A percentile compares a stretch with the other conserved stretches of the same genome.
These are phyloP conservation scores for Teunomyces atbi DNA, from an alignment of 805 yeast genomes.

Conservation along the genomic window DNA sequence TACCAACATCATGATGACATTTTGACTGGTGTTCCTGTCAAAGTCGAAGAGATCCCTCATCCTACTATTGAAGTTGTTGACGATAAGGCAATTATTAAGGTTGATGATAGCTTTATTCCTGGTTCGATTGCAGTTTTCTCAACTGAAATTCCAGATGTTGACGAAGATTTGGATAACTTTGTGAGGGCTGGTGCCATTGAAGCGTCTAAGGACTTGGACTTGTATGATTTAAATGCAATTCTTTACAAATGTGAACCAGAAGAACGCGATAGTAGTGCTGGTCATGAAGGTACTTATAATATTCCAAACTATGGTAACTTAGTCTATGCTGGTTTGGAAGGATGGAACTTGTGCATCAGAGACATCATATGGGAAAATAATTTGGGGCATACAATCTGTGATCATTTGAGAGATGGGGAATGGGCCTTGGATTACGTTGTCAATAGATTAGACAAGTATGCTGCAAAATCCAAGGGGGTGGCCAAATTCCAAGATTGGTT, in stretches of 20 bases:
- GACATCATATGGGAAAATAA: slow-evolving; percentile 65
- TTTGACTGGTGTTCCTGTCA: slow-evolving; percentile 66
- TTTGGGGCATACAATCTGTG: slow-evolving; percentile 79
- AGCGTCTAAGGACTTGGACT: slow-evolving; percentile 59
- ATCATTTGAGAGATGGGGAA: slow-evolving; percentile 73
- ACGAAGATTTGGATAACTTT: slow-evolving; percentile 59
- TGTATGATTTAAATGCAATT: slow-evolving; percentile 72
- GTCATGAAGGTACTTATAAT: slow-evolving; percentile 67
- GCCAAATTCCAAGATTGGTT: slow-evolving; percentile 69
- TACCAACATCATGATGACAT: slow-evolving; percentile 33
- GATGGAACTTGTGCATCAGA: slow-evolving; percentile 76
- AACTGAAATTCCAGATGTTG: slow-evolving; percentile 67
- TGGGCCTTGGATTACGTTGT: slow-evolving; percentile 88
- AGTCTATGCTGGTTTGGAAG: slow-evolving; percentile 88
- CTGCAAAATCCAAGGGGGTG: slow-evolving; percentile 45
- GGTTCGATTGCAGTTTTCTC: slow-evolving; percentile 87
- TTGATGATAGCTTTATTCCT: slow-evolving; percentile 70
- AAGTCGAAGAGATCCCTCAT: slow-evolving; percentile 50
- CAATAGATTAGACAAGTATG: slow-evolving; percentile 58
- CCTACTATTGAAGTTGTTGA: slow-evolving; percentile 47
- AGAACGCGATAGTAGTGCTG: slow-evolving; percentile 77
- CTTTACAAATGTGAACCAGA: slow-evolving; percentile 81
- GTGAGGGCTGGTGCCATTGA: slow-evolving; percentile 75
- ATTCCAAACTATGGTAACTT: slow-evolving; percentile 74
- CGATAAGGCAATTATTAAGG: slow-evolving; percentile 49